These are phyloP conservation scores for Phyllosticta capitalensis DNA, from an alignment of 2,329 filamentous ascomycete genomes.

Conservation along the genomic window DNA sequence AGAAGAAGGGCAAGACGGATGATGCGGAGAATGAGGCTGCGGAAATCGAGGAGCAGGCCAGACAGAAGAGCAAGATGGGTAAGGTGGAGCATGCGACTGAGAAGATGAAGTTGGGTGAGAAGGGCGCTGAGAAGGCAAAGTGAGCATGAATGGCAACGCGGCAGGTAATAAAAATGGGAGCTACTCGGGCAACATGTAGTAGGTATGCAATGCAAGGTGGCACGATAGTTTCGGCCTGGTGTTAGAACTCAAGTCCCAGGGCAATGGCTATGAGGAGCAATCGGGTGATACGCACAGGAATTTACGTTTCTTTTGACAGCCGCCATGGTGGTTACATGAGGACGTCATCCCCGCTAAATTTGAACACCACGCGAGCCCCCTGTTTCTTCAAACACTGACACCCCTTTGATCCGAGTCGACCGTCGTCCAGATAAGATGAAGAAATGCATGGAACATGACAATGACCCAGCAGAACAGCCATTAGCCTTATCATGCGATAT, in stretches of 20 bases:
- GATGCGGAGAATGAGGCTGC: slow-evolving; percentile 11
- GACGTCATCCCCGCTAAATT: background rate
- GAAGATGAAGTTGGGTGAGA: slow-evolving; percentile 2
- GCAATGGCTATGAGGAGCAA: too few species aligned
- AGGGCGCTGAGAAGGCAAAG: background rate
- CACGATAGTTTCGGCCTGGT: too few species aligned
- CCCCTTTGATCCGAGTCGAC: background rate
- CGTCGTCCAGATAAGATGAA: background rate
- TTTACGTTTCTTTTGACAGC: too few species aligned
- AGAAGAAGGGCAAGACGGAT: slow-evolving; percentile 28
- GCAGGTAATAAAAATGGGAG: too few species aligned
- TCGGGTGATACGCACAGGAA: too few species aligned
- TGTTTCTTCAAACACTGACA: background rate
- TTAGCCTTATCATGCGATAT: background rate
- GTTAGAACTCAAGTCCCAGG: too few species aligned
- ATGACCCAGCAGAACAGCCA: background rate
- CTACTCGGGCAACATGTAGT: too few species aligned
- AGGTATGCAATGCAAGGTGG: too few species aligned
- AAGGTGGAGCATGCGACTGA: slow-evolving; percentile 6
- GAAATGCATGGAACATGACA: background rate
- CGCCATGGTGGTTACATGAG: too few species aligned
- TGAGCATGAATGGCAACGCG: background rate
- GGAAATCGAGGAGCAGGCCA: slow-evolving; percentile 5
- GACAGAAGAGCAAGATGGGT: slow-evolving; percentile 3
- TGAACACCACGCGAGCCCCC: background rate